Conservation (phyloP, 73 alveolate genomes). For the Tetrahymena thermophila region DNA sequence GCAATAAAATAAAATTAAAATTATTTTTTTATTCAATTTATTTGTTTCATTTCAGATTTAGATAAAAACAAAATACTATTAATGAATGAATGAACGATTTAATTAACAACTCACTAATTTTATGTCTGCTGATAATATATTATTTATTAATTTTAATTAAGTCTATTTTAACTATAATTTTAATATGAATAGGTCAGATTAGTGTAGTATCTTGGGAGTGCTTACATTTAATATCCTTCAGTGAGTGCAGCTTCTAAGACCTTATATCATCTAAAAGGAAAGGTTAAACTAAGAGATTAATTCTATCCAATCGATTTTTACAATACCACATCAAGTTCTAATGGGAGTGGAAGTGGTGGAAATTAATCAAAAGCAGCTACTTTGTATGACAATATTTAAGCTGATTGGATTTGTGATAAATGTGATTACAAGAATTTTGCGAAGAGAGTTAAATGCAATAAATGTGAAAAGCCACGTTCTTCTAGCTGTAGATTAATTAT, state of each 20-base stretch:
- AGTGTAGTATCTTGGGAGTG: neutral
- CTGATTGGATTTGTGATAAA: slow-evolving; percentile 49
- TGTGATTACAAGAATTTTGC: slow-evolving; percentile 42
- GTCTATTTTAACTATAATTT: neutral
- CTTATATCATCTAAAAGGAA: neutral
- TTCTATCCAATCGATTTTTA: neutral
- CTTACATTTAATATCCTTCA: neutral
- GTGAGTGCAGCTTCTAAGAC: neutral
- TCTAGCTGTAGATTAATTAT: slow-evolving; percentile 19
- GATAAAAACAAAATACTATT: no score
- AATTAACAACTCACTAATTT: no score
- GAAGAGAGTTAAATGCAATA: slow-evolving; percentile 40
- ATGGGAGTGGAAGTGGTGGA: neutral
- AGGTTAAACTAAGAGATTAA: neutral
- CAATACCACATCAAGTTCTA: neutral
- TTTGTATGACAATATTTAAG: neutral
- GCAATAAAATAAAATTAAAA: no score
- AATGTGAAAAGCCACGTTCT: slow-evolving; percentile 32
- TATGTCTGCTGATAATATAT: no score
- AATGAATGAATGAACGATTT: no score
- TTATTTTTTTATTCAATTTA: no score
- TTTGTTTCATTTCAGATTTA: no score
- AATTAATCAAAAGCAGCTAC: neutral
- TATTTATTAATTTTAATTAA: neutral
- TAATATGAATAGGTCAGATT: neutral